Evolutionary conservation across 2,329 filamentous ascomycete genomes (phyloP).

Genomic region (Phialophora tarda): DNA sequence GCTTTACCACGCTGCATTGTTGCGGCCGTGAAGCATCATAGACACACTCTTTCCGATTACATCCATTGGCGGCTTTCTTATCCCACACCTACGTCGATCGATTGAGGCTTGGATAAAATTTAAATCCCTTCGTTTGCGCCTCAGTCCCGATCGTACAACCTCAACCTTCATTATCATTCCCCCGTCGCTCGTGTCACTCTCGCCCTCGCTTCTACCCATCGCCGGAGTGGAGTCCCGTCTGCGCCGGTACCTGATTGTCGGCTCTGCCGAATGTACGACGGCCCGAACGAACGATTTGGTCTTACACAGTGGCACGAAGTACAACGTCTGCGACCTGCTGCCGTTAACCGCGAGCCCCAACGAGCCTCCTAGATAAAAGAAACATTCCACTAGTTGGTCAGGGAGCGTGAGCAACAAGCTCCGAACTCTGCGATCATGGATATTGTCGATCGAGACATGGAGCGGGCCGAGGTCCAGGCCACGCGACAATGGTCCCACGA

Average conservation of each 20-base stretch:
- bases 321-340: background rate
- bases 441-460: conserved; percentile 45
- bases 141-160: conserved; percentile 5
- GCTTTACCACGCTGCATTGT: background rate
- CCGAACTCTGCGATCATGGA: conserved; percentile 43
- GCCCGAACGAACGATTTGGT: background rate
- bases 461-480: conserved; percentile 47
- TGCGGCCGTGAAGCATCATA: background rate
- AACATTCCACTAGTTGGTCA: background rate
- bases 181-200: conserved; percentile 4
- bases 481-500: conserved; percentile 35
- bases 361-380: background rate
- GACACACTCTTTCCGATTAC: conserved; percentile 1
- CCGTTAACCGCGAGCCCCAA: background rate
- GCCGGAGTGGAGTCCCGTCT: background rate
- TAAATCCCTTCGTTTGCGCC: background rate
- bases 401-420: background rate
- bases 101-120: background rate
- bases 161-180: background rate
- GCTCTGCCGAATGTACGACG: background rate
- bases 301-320: background rate
- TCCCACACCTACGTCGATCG: background rate
- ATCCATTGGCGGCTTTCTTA: background rate
- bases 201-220: background rate
- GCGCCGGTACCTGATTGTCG: background rate